Evolutionary conservation across 495 filamentous ascomycete genomes (phyloP).

Genomic region (Lentithecium fluviatile): DNA sequence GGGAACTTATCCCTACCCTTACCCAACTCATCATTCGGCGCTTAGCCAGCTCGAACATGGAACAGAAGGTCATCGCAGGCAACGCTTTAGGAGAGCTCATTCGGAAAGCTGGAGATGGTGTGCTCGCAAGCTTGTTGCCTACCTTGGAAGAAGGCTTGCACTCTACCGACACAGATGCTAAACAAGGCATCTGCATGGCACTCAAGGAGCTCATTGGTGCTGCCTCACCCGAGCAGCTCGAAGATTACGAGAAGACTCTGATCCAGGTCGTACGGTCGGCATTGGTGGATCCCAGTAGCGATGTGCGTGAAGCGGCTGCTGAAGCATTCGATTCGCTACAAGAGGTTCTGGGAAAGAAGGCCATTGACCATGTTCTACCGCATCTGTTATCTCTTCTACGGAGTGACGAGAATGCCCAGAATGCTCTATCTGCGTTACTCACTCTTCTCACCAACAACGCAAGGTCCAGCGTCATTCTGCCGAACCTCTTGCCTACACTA

Average conservation of each 20-base stretch:
- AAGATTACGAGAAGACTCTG: constrained; percentile 91
- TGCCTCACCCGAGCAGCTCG: constrained; percentile 83
- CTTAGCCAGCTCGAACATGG: constrained; percentile 92
- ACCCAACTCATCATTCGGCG: constrained; percentile 92
- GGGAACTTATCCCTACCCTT: constrained; percentile 90
- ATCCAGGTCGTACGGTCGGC: constrained; percentile 93
- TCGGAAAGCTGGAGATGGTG: constrained; percentile 90
- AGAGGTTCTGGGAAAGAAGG: constrained; percentile 86
- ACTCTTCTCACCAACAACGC: constrained; percentile 92
- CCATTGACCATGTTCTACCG: constrained; percentile 91
- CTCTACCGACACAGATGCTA: constrained; percentile 87
- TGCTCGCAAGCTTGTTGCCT: constrained; percentile 81
- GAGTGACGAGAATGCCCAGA: constrained; percentile 81
- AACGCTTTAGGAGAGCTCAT: constrained; percentile 96
- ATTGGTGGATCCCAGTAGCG: constrained; percentile 81
- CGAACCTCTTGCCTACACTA: constrained; percentile 90
- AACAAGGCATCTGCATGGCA: constrained; percentile 96
- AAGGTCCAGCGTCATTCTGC: constrained; percentile 91
- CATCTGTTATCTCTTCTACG: constrained; percentile 84
- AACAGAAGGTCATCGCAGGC: constrained; percentile 96
- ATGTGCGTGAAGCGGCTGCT: constrained; percentile 92
- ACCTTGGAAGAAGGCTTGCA: constrained; percentile 91
- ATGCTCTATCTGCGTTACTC: constrained; percentile 85
- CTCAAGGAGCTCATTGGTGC: constrained; percentile 89
- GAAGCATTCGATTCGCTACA: constrained; percentile 96